A percentile compares a stretch with the other conserved stretches of the same genome.
Evolutionary conservation across 2,329 filamentous ascomycete species (phyloP).

Genomic region (Graphiopsis chlorocephala): DNA sequence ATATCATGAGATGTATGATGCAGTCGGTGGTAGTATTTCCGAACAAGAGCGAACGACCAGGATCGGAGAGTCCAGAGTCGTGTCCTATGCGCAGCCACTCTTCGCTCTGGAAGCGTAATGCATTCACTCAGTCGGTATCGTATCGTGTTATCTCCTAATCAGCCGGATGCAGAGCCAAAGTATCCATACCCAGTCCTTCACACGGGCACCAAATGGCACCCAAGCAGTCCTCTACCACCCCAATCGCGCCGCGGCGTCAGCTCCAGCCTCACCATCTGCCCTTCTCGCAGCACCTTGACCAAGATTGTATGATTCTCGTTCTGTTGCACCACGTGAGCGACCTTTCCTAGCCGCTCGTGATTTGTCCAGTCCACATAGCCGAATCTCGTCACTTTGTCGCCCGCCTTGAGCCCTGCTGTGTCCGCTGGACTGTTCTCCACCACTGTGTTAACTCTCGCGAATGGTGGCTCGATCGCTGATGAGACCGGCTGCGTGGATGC

Average conservation of each 20-base stretch:
- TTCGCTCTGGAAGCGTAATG: neutral
- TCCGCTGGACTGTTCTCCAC: conserved; percentile 76
- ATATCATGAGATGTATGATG: neutral
- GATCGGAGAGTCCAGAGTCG: neutral
- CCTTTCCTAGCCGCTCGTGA: conserved; percentile 78
- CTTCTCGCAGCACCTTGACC: conserved; percentile 63
- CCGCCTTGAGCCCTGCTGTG: conserved; percentile 72
- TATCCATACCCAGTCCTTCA: conserved; percentile 42
- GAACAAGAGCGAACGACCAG: neutral
- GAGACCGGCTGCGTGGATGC: conserved; percentile 17
- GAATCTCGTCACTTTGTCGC: conserved; percentile 81
- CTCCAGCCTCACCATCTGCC: conserved; percentile 61
- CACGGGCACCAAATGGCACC: conserved; percentile 83
- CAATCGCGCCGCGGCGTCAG: conserved; percentile 77
- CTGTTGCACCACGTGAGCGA: conserved; percentile 84
- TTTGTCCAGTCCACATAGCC: conserved; percentile 80
- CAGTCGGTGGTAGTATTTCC: neutral
- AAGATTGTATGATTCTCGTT: conserved; percentile 74
- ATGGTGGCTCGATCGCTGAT: conserved; percentile 58
- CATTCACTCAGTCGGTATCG: neutral
- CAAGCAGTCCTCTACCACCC: conserved; percentile 85
- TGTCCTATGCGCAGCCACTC: neutral
- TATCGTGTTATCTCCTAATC: neutral
- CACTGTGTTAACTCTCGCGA: conserved; percentile 88
- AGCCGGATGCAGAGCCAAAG: neutral